Percentiles rank a stretch among this genome's conserved stretches.
Conservation (phyloP, 2,329 filamentous ascomycete genomes). For the Alternaria infectoria region DNA sequence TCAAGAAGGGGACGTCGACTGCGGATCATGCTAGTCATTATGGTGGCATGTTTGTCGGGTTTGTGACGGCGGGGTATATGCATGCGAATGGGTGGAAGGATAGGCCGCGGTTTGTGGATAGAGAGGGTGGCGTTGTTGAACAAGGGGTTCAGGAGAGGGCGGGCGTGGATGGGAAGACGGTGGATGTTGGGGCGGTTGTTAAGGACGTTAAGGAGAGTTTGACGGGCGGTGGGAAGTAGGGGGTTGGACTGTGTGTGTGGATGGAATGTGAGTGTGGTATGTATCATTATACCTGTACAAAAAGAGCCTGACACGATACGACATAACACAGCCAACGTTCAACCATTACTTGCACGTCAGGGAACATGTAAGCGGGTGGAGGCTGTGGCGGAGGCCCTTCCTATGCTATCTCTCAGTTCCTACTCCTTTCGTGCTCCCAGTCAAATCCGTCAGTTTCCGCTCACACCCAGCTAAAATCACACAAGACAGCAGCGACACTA, state of each 20-base stretch:
- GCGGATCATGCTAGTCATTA: constrained; percentile 49
- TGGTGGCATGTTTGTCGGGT: constrained; percentile 39
- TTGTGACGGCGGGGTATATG: constrained; percentile 35
- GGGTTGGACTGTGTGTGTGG: not conserved
- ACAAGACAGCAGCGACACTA: too few species aligned
- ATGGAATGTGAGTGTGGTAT: not conserved
- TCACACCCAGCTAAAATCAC: too few species aligned
- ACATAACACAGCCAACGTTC: not conserved
- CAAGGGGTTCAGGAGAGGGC: constrained; percentile 18
- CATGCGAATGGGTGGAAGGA: constrained; percentile 31
- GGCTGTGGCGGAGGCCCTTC: not conserved
- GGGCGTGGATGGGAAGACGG: constrained; percentile 22
- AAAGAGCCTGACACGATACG: not conserved
- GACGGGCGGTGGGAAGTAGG: constrained; percentile 16
- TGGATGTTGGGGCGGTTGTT: constrained; percentile 31
- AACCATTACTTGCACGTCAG: not conserved
- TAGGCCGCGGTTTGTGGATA: constrained; percentile 4
- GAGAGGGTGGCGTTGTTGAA: not conserved
- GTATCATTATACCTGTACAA: not conserved
- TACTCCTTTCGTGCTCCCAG: too few species aligned
- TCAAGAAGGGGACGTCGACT: constrained; percentile 9
- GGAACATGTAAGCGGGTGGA: not conserved
- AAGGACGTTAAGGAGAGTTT: constrained; percentile 46
- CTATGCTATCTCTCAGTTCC: not conserved
- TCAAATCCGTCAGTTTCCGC: too few species aligned